A percentile compares a stretch with the other conserved stretches of the same genome.
These are phyloP conservation scores for Pseudogymnoascus sp. DNA, from an alignment of 2,329 filamentous ascomycete genomes.

Conservation along the genomic window DNA sequence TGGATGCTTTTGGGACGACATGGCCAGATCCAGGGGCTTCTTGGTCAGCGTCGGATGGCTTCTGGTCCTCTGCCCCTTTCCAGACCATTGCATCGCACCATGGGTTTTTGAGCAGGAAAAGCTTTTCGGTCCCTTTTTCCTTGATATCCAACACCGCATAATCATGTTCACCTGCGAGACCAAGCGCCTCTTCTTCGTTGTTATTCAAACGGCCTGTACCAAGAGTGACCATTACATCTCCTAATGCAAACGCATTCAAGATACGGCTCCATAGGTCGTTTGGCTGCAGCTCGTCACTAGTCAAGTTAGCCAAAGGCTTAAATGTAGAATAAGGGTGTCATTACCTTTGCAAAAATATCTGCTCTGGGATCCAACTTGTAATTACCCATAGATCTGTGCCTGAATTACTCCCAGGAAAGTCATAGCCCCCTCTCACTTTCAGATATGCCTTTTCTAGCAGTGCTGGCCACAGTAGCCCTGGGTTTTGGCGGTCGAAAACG, in stretches of 20 bases:
- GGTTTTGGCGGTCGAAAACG: slow-evolving; percentile 79
- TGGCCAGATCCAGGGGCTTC: slow-evolving; percentile 21
- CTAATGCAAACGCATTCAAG: slow-evolving; percentile 63
- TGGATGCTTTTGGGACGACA: slow-evolving; percentile 12
- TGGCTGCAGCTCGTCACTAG: slow-evolving; percentile 68
- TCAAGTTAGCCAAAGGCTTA: slow-evolving; percentile 5
- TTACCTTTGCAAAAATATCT: slow-evolving; percentile 77
- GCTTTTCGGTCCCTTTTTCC: slow-evolving; percentile 54
- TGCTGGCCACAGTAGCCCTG: slow-evolving; percentile 80
- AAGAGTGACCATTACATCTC: slow-evolving; percentile 80
- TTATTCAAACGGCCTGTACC: slow-evolving; percentile 77
- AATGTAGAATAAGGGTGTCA: slow-evolving; percentile 14
- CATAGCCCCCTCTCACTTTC: slow-evolving; percentile 90
- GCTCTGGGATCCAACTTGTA: slow-evolving; percentile 94
- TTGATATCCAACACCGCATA: slow-evolving; percentile 82
- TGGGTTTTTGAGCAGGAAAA: slow-evolving; percentile 86
- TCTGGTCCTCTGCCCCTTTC: slow-evolving; percentile 41
- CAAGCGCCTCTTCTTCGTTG: slow-evolving; percentile 71
- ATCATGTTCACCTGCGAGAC: slow-evolving; percentile 83
- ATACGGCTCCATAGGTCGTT: slow-evolving; percentile 73
- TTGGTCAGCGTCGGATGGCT: slow-evolving; percentile 13
- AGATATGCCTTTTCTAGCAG: slow-evolving; percentile 93
- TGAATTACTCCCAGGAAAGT: slow-evolving; percentile 96
- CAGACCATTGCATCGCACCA: slow-evolving; percentile 80
- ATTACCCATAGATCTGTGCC: slow-evolving; percentile 90